Percentiles rank a stretch among this genome's conserved stretches.
Conservation (phyloP, 108 stramenopile species). For the Cyclotella distinguenda region DNA sequence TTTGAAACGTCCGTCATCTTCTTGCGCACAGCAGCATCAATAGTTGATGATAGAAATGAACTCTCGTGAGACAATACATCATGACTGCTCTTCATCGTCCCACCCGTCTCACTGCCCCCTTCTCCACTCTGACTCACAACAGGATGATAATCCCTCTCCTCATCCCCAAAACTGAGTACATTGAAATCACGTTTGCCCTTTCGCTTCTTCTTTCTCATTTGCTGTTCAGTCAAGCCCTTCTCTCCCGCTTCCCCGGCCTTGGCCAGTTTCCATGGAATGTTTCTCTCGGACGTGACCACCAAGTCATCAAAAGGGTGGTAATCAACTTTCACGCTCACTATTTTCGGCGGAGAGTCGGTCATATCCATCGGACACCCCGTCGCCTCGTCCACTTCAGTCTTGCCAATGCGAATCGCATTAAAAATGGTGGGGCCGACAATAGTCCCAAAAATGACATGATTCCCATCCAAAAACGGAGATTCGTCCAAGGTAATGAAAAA, state of each 20-base stretch:
- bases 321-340: constrained; percentile 77
- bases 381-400: constrained; percentile 67
- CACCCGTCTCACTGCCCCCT: neutral
- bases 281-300: constrained; percentile 53
- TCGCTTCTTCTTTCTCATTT: constrained; percentile 58
- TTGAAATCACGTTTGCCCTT: constrained; percentile 80
- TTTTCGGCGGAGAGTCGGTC: constrained; percentile 57
- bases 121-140: constrained; percentile 12
- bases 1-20: neutral
- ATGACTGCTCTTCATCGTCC: constrained; percentile 65
- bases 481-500: constrained; percentile 96
- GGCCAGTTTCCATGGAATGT: constrained; percentile 63
- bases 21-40: constrained; percentile 32
- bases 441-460: constrained; percentile 92
- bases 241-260: constrained; percentile 15
- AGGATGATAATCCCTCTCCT: constrained; percentile 63
- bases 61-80: constrained; percentile 53
- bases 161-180: constrained; percentile 87
- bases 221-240: constrained; percentile 31
- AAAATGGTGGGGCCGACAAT: constrained; percentile 90
- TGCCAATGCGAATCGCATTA: constrained; percentile 90
- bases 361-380: constrained; percentile 52
- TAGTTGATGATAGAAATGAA: constrained; percentile 31
- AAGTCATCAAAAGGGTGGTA: constrained; percentile 85
- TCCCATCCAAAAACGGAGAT: constrained; percentile 81